Base-by-base conservation (phyloP, 1,284 basidiomycete species). In the Ganoderma resinaceum region DNA sequence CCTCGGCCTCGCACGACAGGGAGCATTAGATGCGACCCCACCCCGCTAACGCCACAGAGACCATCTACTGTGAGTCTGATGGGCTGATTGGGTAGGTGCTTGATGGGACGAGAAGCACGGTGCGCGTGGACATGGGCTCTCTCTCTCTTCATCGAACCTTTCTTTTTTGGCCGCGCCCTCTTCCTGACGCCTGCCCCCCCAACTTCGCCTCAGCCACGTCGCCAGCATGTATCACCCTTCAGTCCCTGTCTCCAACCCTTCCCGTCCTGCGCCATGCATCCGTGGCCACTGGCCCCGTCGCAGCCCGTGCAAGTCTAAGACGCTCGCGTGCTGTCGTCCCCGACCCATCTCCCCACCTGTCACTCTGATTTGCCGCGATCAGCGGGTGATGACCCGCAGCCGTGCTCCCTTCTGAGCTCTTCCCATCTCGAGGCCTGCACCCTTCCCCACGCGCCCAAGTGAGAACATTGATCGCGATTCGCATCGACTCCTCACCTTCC, bases 71-170 rank as follows among this genome's bases (percentile, higher is more conserved):
- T 61, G 72, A 66, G 70, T 71, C 66, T 73, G 72, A 73, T 73
- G 70, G 71, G 69, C 63, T 73, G 69, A 73, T 73, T 73, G 67
- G 72, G 69, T 70, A 71, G 59, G 61, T 66, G 57, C 33, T 65
- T 75, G 73, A 73, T 75, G 72, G 72, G 64, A 66, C 70, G 67
- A 74, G 73, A 74, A 72, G 70, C 69, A 52, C 66, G 61, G 66
- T 66, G 65, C 69, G 72, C 74, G 67, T 75, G 74, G 66, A 65
- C 74, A 62, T 65, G 63, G 42, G 62, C 71, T n/a, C n/a, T n/a
- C 35, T 72, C 69, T 20, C 67, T 38, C 57, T 63, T 66, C 65
- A 65, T 68, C 68, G 61, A 66, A 62, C 57, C 69, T 63, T 61
- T 68, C 67, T 42, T 65, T 59, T 71, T 55, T 66, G 43, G 70